phyloP scores from a whole-genome alignment of 225 moss, liverwort and hornwort species.

The Rhytidiadelphus loreus region DNA sequence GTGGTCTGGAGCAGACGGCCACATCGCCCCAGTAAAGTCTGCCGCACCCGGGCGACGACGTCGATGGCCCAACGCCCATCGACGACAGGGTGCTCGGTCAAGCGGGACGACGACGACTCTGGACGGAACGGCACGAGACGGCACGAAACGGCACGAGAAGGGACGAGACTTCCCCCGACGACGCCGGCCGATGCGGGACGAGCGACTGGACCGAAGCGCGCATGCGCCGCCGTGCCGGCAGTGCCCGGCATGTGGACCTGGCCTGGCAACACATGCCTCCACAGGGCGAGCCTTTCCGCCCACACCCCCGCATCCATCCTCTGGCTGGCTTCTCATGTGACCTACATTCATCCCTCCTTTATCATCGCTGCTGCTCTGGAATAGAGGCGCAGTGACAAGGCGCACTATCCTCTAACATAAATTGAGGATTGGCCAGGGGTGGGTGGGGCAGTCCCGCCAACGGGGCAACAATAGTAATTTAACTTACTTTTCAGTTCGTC shows the following conservation, averaged over 20 bases:
- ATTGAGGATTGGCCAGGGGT: background rate
- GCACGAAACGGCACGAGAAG: background rate
- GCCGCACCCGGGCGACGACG: background rate
- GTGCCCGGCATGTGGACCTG: slow-evolving; percentile 14
- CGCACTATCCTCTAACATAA: background rate
- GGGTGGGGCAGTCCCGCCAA: too few relatives aligned
- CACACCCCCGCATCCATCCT: background rate
- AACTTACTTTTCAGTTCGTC: too few relatives aligned
- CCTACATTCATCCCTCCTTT: background rate
- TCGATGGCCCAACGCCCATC: background rate
- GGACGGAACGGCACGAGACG: background rate
- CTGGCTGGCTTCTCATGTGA: too few relatives aligned
- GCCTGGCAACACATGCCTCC: slow-evolving; percentile 23
- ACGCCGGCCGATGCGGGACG: background rate
- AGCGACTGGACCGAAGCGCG: background rate
- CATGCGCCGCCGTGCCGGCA: slow-evolving; percentile 17
- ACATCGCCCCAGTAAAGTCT: background rate
- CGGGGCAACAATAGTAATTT: too few relatives aligned
- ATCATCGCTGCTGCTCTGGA: background rate
- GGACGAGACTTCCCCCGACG: background rate
- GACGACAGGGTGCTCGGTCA: background rate
- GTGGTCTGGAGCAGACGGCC: background rate
- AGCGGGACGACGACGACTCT: background rate
- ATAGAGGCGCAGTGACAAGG: background rate
- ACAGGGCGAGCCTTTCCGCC: slow-evolving; percentile 1